Evolutionary conservation across 305 asterid genomes (phyloP), one percentile per base, ranked within the genome.

Genomic region (Fraxinus floribunda): DNA sequence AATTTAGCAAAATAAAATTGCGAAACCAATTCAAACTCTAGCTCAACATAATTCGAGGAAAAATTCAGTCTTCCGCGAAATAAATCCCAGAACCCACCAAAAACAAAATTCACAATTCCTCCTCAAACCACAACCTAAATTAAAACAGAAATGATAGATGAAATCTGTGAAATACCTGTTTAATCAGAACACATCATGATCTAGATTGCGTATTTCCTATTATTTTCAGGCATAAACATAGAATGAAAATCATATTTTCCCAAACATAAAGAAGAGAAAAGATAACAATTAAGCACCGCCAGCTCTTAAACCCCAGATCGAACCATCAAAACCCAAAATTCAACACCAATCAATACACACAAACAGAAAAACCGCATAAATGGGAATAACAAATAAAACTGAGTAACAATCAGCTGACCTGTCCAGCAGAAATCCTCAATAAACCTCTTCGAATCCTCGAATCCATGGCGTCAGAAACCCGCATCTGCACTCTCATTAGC

Each of bases 371-470:
- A 15, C n/a, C 62, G 1, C 62, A 52, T 52, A 16, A 16, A 52
- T 52, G 41, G 41, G 41, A 36, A 36, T 36, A 34, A 16, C 16
- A 15, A 2, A 6, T 5, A 20, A 73, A 13, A 73, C 15, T 7
- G 15, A 38, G 20, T 60, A 20, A 20, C 11, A 60, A 11, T 60
- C 9, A 6, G 29, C 9, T 97, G 32, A 95, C 99, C 98, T 94
- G 99, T n/a, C 97, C 93, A 84, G 99, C 98, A 83, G 97, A 85
- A 88, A 95, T 90, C 86, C 99, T 91, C 90, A 95, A 81, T 89
- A 95, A 89, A 82, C 93, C 99, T 89, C 98, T 93, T 4, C 97
- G 89, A 87, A 92, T 91, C 88, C 97, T 90, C 4, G 98, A 89
- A 90, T 95, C 99, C 6, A 87, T 87, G 30, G 86, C 88, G 55